Conservation (phyloP, 768 basidiomycete genomes). For the Pleurotus tuber-regium region DNA sequence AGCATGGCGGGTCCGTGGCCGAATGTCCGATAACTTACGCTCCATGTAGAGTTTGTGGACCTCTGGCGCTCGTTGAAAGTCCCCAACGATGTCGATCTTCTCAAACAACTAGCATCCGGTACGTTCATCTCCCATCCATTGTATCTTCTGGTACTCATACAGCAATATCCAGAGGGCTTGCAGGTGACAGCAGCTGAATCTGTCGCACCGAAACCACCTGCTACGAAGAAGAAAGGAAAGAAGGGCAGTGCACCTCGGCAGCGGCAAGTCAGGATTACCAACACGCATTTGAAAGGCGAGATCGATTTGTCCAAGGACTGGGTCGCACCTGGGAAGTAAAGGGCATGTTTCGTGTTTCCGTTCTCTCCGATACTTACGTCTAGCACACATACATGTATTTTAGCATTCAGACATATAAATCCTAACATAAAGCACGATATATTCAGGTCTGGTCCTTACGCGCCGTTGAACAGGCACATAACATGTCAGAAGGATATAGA, state of each 20-base stretch:
- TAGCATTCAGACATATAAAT: too few relatives aligned
- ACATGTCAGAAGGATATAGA: too few relatives aligned
- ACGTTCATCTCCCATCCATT: constrained; percentile 19
- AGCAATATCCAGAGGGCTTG: constrained; percentile 58
- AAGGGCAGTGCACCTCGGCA: constrained; percentile 72
- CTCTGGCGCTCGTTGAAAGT: constrained; percentile 85
- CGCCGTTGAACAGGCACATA: too few relatives aligned
- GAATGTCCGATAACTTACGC: too few relatives aligned
- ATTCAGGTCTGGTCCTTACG: too few relatives aligned
- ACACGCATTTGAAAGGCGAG: constrained; percentile 81
- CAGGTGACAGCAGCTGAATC: constrained; percentile 74
- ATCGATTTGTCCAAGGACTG: constrained; percentile 85
- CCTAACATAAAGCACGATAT: too few relatives aligned
- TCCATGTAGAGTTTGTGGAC: constrained; percentile 87
- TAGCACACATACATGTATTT: not conserved
- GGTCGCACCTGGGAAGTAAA: constrained; percentile 36
- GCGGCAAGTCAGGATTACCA: constrained; percentile 81
- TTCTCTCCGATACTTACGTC: too few relatives aligned
- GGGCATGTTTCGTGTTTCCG: too few relatives aligned
- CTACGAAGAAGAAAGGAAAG: constrained; percentile 75
- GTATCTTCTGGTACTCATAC: not conserved
- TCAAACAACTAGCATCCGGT: constrained; percentile 77
- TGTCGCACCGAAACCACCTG: constrained; percentile 49
- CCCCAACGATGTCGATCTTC: constrained; percentile 81
- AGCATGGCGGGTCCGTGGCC: too few relatives aligned